phyloP scores from a whole-genome alignment of 139 green algal species.

The Coelastrella sp. region DNA sequence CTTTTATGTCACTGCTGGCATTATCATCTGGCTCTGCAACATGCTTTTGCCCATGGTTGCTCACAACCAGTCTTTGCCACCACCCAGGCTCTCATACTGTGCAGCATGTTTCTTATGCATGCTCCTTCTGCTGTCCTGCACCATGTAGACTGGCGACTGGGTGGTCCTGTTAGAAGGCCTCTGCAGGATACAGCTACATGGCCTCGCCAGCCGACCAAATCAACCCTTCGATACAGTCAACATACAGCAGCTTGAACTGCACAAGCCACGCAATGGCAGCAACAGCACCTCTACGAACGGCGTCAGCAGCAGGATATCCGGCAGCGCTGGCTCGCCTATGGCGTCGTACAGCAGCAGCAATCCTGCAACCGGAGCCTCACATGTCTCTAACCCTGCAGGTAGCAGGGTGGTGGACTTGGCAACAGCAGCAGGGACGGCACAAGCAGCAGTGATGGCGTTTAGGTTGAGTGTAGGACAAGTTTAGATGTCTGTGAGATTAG shows the following conservation, averaged over 20 bases:
- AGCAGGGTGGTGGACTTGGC: too few relatives aligned
- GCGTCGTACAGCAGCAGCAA: neutral
- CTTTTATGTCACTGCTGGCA: too few relatives aligned
- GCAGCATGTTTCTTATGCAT: neutral
- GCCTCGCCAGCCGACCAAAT: neutral
- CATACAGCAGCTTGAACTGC: constrained; percentile 8
- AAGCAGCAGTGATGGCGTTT: constrained; percentile 4
- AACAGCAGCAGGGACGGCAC: neutral
- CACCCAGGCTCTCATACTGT: too few relatives aligned
- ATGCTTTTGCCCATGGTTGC: too few relatives aligned
- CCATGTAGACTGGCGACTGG: constrained; percentile 65
- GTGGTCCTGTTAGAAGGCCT: constrained; percentile 57
- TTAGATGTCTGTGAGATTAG: too few relatives aligned
- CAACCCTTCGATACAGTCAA: constrained; percentile 31
- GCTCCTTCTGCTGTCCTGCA: neutral
- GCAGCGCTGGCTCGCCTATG: neutral
- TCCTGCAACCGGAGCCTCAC: neutral
- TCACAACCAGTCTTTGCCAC: too few relatives aligned
- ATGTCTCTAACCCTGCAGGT: neutral
- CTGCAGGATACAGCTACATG: constrained; percentile 48
- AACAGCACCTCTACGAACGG: neutral
- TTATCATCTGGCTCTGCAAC: too few relatives aligned
- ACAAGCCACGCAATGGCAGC: neutral
- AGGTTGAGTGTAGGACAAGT: too few relatives aligned
- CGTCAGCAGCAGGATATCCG: neutral